Evolutionary conservation across 495 filamentous ascomycete genomes (phyloP).

Genomic region (Evernia prunastri): DNA sequence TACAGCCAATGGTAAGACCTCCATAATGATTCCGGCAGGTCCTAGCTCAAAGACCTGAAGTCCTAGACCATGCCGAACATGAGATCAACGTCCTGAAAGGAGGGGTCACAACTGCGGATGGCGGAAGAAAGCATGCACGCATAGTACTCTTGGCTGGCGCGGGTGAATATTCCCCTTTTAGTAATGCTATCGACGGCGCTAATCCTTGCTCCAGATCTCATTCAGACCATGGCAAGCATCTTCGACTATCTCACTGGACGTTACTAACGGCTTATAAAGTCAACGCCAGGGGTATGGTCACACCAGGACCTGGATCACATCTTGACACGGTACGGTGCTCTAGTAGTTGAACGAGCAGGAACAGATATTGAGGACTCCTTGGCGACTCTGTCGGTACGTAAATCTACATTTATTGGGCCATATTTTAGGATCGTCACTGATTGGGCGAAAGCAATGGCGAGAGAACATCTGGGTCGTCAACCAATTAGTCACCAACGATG

Average conservation of each 20-base stretch:
- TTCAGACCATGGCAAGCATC: constrained; percentile 12
- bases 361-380: constrained; percentile 44
- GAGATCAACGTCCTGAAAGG: constrained; percentile 45
- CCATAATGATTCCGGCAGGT: no score
- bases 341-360: constrained; percentile 23
- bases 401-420: background rate
- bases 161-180: background rate
- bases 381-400: constrained; percentile 1
- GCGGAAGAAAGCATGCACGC: constrained; percentile 18
- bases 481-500: constrained; percentile 23
- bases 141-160: constrained; percentile 22
- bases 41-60: background rate
- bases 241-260: background rate
- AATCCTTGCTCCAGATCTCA: background rate
- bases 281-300: constrained; percentile 21
- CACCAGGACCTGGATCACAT: constrained; percentile 24
- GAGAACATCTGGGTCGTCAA: constrained; percentile 19
- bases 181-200: background rate
- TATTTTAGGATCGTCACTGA: background rate
- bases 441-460: constrained; percentile 7
- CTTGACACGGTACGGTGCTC: constrained; percentile 35
- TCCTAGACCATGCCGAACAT: constrained; percentile 23
- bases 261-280: constrained; percentile 40
- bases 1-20: background rate
- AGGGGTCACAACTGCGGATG: constrained; percentile 19